phyloP scores from a whole-genome alignment of 1,139 yeast species.

The Geotrichum reessii region DNA sequence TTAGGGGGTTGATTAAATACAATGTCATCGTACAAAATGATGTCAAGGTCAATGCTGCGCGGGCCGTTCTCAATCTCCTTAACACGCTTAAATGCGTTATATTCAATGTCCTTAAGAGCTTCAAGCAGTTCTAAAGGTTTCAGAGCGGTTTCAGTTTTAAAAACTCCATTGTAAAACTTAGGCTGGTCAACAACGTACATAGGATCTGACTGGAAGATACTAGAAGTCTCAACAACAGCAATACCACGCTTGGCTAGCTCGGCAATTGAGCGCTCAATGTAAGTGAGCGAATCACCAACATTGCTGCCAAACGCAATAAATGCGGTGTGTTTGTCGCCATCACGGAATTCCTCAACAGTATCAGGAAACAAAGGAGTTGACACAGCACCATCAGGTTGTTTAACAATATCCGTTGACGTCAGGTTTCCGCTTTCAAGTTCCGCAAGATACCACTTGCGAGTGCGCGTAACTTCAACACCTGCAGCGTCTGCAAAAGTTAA shows the following conservation, averaged over 20 bases:
- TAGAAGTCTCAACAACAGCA: constrained; percentile 56
- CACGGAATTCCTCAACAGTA: constrained; percentile 9
- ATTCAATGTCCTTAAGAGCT: constrained; percentile 70
- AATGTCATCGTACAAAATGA: constrained; percentile 61
- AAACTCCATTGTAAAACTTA: constrained; percentile 77
- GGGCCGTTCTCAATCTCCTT: constrained; percentile 88
- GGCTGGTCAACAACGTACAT: constrained; percentile 84
- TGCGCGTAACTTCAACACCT: constrained; percentile 68
- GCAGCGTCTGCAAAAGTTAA: constrained; percentile 83
- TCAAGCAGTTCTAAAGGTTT: constrained; percentile 60
- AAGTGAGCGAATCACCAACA: constrained; percentile 61
- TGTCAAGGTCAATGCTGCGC: constrained; percentile 82
- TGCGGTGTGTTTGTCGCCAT: constrained; percentile 45
- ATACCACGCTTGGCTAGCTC: constrained; percentile 45
- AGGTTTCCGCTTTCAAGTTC: constrained; percentile 16
- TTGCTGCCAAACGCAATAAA: constrained; percentile 89
- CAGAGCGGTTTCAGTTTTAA: constrained; percentile 52
- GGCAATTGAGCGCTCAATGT: constrained; percentile 55
- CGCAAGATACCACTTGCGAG: constrained; percentile 35
- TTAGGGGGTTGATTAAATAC: constrained; percentile 47
- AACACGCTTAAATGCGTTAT: constrained; percentile 59
- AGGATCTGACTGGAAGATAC: constrained; percentile 82
- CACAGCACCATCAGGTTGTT: background rate
- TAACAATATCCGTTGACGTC: background rate
- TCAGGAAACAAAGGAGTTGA: constrained; percentile 9